Evolutionary conservation across 148 eudicot genomes (phyloP).

Genomic region (Oxyria digyna): DNA sequence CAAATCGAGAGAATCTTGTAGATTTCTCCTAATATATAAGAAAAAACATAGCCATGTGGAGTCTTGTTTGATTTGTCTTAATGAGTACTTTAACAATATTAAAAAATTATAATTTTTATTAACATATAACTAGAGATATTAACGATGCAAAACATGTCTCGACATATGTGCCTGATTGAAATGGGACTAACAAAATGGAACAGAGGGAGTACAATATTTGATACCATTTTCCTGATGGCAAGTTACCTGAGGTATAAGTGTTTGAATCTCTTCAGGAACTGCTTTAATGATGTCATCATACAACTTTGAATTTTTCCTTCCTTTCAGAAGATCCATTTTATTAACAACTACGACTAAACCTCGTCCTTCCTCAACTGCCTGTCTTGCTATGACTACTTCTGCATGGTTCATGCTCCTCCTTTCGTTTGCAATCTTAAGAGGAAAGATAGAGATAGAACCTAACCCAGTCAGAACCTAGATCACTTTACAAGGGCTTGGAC

Average conservation of each 20-base stretch:
- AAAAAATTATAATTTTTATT: too few relatives aligned
- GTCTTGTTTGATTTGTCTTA: too few relatives aligned
- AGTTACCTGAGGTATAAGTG: slow-evolving; percentile 77
- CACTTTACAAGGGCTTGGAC: not conserved
- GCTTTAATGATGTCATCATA: slow-evolving; percentile 53
- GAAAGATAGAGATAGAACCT: not conserved
- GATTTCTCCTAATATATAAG: too few relatives aligned
- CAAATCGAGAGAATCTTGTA: too few relatives aligned
- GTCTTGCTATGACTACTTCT: slow-evolving; percentile 90
- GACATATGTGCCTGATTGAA: too few relatives aligned
- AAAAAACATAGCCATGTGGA: too few relatives aligned
- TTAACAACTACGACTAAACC: slow-evolving; percentile 84
- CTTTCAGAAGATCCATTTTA: slow-evolving; percentile 81
- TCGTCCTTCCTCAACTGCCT: slow-evolving; percentile 97
- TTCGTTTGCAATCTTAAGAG: slow-evolving; percentile 45
- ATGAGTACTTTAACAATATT: too few relatives aligned
- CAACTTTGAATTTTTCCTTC: slow-evolving; percentile 31
- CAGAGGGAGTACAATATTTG: too few relatives aligned
- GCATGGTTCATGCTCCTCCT: slow-evolving; percentile 82
- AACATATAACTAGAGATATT: too few relatives aligned
- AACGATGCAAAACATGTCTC: too few relatives aligned
- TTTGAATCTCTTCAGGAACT: slow-evolving; percentile 87
- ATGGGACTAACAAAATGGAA: too few relatives aligned
- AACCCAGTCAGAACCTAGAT: not conserved
- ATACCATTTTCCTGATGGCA: too few relatives aligned